Evolutionary conservation across 805 yeast species (phyloP).

Genomic region (Metschnikowia cerradonensis): DNA sequence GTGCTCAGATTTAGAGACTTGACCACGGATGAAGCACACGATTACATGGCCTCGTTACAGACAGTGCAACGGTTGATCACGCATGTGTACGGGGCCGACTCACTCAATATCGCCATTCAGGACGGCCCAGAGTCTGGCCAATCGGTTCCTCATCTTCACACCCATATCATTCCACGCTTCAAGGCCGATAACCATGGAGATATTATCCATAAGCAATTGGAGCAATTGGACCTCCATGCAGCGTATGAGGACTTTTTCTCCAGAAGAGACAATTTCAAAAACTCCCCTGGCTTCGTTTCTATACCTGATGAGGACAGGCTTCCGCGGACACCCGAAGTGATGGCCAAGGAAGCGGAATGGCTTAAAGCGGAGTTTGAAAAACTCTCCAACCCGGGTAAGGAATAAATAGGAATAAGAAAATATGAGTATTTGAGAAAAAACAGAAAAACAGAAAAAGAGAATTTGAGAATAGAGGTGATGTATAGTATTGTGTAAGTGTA

Average conservation of each 20-base stretch:
- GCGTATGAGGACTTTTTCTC: conserved; percentile 14
- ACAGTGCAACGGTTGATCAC: conserved; percentile 64
- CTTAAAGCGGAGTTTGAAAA: conserved; percentile 41
- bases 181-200: conserved; percentile 56
- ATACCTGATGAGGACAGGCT: conserved; percentile 47
- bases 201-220: conserved; percentile 59
- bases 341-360: conserved; percentile 68
- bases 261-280: conserved; percentile 23
- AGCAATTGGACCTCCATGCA: conserved; percentile 48
- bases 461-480: too few relatives aligned
- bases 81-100: conserved; percentile 67
- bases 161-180: conserved; percentile 88
- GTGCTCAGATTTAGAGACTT: conserved; percentile 68
- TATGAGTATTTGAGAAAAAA: too few relatives aligned
- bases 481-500: too few relatives aligned
- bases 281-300: conserved; percentile 33
- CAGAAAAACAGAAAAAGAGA: too few relatives aligned
- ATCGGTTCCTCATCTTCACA: conserved; percentile 90
- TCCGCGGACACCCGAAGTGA: conserved; percentile 56
- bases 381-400: conserved; percentile 10
- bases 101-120: conserved; percentile 87
- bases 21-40: conserved; percentile 65
- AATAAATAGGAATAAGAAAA: too few relatives aligned
- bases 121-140: conserved; percentile 98
- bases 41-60: conserved; percentile 75